A percentile compares a stretch with the other conserved stretches of the same genome.
These are phyloP conservation scores for Populus deltoides DNA, from an alignment of 345 rosid species.

Conservation along the genomic window DNA sequence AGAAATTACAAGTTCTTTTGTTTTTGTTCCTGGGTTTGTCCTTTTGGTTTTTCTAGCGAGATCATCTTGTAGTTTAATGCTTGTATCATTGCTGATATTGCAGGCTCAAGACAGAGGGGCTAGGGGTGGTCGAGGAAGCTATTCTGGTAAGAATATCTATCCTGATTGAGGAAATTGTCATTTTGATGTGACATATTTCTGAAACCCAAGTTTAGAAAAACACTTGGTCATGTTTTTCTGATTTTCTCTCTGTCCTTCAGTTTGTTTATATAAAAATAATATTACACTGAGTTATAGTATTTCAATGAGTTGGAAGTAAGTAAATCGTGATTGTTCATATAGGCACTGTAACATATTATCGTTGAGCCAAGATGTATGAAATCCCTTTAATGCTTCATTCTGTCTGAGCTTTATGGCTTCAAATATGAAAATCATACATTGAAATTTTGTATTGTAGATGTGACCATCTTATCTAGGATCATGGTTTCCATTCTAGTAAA, in stretches of 20 bases:
- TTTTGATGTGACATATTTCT: neutral
- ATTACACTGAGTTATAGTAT: neutral
- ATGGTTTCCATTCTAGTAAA: neutral
- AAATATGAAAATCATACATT: neutral
- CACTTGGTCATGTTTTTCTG: neutral
- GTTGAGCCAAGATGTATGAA: neutral
- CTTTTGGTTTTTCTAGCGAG: neutral
- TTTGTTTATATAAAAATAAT: neutral
- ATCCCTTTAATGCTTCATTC: neutral
- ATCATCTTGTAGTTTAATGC: neutral
- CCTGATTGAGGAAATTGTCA: slow-evolving; percentile 35
- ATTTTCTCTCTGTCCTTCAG: neutral
- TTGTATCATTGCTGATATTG: slow-evolving; percentile 39
- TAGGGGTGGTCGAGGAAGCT: slow-evolving; percentile 51
- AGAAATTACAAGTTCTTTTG: neutral
- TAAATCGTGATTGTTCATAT: neutral
- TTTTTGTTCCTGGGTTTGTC: neutral
- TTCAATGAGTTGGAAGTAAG: neutral
- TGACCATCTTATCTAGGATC: neutral
- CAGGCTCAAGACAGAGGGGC: slow-evolving; percentile 37
- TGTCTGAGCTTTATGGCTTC: neutral
- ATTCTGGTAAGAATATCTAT: slow-evolving; percentile 35
- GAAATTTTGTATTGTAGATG: neutral
- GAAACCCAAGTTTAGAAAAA: neutral
- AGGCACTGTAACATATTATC: neutral